Base-by-base conservation (phyloP, 2,329 filamentous ascomycete genomes). In the Alternaria sp. region DNA sequence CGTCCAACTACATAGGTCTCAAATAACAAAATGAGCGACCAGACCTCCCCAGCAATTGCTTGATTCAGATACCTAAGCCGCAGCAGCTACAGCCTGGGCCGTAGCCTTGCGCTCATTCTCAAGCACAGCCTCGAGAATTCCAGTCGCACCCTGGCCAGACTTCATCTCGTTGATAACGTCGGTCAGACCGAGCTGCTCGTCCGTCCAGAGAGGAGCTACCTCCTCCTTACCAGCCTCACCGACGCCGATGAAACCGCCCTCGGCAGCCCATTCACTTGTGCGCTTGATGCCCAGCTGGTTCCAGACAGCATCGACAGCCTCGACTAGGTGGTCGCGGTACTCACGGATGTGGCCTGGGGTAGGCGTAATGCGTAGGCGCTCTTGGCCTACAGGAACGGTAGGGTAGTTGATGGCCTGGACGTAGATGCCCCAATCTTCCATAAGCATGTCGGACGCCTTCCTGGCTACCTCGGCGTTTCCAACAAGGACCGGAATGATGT, bases 391-490 rank as follows among this genome's bases (percentile, higher is more conserved):
- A 3, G 96, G 96, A 3, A 99, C 96, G 55, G 96, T 99, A 3
- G 96, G 96, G 82, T 98, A 98, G 84, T 99, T 99, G 87, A 99
- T 98, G 59, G 93, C 93, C 83, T 99, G 96, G 25, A 99, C 96
- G 79, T 99, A 99, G 78, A 99, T 97, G 65, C 90, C 88, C 84
- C 97, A 92, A 70, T 97, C 91, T 70, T 91, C 89, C 13, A 99
- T 87, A 21, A 99, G 89, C 84, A 97, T 89, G 78, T 99, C 96
- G 23, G 93, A 97, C 8, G 96, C 96, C 72, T 90, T 86, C 85
- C 96, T 97, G 63, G 96, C 96, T 44, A 96, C 84, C 81, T 96
- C 94, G 50, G 96, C 96, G 75, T 97, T 96, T 62, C 96, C 96
- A 53, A 99, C 95, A 12, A 99, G 87, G 58, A 98, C 88, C 5